Conservation (phyloP, 306 rosid genomes). For the Comarum palustre region DNA sequence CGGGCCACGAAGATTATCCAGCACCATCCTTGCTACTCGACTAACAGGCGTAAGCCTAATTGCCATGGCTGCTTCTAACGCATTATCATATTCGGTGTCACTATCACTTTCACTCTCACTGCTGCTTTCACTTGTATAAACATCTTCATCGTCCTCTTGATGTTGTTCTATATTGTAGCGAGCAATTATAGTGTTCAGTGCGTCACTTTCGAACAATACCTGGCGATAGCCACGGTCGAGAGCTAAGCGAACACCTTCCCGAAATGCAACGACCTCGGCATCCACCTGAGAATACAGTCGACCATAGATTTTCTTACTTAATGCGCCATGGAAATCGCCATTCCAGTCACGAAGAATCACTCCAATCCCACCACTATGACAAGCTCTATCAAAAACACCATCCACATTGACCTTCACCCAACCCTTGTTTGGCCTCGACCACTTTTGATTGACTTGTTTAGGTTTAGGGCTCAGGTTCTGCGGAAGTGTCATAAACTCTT, state of each 20-base stretch:
- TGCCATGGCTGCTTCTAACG: not conserved
- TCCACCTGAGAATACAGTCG: not conserved
- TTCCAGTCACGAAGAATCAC: not conserved
- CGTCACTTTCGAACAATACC: not conserved
- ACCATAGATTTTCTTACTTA: not conserved
- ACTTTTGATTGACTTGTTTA: not conserved
- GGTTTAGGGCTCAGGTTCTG: not conserved
- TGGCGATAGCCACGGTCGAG: not conserved
- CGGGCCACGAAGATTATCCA: not conserved
- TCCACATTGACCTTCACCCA: not conserved
- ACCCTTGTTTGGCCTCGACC: not conserved
- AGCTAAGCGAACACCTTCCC: not conserved
- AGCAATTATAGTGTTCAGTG: not conserved
- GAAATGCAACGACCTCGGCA: not conserved
- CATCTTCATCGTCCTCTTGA: not conserved
- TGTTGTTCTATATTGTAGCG: not conserved
- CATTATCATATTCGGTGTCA: too few species aligned
- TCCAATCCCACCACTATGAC: not conserved
- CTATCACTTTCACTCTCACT: not conserved
- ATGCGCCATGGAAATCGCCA: not conserved
- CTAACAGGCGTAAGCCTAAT: not conserved
- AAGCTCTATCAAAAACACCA: not conserved
- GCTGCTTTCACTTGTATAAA: not conserved
- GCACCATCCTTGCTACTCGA: not conserved
- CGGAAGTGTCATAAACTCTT: not conserved